Base-by-base conservation (phyloP, 2,329 filamentous ascomycete genomes). In the Hirsutella rhossiliensis region DNA sequence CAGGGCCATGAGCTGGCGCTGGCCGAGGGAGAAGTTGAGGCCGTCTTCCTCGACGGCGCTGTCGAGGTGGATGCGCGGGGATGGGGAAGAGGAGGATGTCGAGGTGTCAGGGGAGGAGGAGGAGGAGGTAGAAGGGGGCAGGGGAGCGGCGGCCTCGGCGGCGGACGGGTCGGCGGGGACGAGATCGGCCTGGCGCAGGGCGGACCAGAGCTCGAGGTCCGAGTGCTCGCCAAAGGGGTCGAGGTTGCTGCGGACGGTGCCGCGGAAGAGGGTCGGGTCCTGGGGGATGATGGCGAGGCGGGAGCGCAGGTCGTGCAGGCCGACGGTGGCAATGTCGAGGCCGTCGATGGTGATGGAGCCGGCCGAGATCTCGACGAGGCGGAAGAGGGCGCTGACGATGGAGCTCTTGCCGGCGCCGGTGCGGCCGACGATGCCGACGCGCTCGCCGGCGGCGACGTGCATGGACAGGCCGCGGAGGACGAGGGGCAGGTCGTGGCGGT, bases 1-100 rank as follows among this genome's bases (percentile, higher is more conserved):
- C 1, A 98, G 73, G 1, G 92, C 92, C 84, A 97, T 94, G 41
- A 97, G 77, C 63, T 97, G 92, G 3, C 92, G 80, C 66, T 97
- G 90, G 7, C 90, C 90, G 11, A 97, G 80, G 0, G 87, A 94
- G 69, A 95, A 96, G 64, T 97, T 97, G 48, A 95, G 74, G 0
- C 92, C 92, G 65, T 96, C 90, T 59, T 97, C 92, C 54, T 96
- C 88, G 3, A 97, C 90, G 2, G 78, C 57, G 15, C 76, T 83
- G 63, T 97, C 90, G 19, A 98, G 81, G 51, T 87, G 80, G 48
- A 95, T 84, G 45, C 84, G 79, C 2, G 61, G 57, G 8, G 56
- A 82, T 8, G 3, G 96, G 88, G 18, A 95, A 80, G 48, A 87
- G 80, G 42, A 90, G 80, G 60, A 27, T 2, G 23, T 23, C 4